Percentiles rank a stretch among this genome's conserved stretches.
Conservation (phyloP, 2,329 filamentous ascomycete genomes). For the Corinectria fuckeliana region DNA sequence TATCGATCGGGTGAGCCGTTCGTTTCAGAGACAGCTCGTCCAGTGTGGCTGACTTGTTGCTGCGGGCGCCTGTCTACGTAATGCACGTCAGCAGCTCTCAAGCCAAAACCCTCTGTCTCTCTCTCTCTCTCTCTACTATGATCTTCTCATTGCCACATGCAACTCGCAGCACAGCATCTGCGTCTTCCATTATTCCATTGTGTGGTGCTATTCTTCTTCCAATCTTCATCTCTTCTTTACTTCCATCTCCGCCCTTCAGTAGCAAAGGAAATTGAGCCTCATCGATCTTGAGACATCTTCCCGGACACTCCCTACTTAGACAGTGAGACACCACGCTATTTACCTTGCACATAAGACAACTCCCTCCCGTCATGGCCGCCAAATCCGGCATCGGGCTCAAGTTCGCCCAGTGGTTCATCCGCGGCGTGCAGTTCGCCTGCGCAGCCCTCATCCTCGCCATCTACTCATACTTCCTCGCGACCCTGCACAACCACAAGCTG, state of each 20-base stretch:
- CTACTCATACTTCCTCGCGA: slow-evolving; percentile 84
- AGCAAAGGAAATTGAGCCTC: too few relatives aligned
- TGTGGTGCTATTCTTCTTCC: neutral
- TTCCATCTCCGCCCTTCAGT: too few relatives aligned
- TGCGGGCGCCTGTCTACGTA: slow-evolving; percentile 2
- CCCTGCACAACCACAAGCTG: slow-evolving; percentile 69
- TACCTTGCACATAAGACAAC: neutral
- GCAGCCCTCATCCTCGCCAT: slow-evolving; percentile 77
- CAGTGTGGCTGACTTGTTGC: neutral
- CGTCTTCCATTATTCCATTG: neutral
- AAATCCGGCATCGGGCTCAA: slow-evolving; percentile 64
- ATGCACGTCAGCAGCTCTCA: neutral
- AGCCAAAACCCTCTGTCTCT: neutral
- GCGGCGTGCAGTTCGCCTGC: slow-evolving; percentile 75
- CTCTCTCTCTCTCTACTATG: too few relatives aligned
- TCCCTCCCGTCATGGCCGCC: slow-evolving; percentile 39
- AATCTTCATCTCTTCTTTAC: neutral
- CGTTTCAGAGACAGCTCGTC: neutral
- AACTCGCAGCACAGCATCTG: neutral
- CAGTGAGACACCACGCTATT: neutral
- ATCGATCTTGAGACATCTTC: neutral
- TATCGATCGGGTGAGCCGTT: neutral
- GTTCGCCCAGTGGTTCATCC: slow-evolving; percentile 71
- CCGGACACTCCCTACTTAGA: neutral
- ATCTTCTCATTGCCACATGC: neutral